phyloP scores from a whole-genome alignment of 2,329 filamentous ascomycete genomes.

The Colletotrichum musicola region DNA sequence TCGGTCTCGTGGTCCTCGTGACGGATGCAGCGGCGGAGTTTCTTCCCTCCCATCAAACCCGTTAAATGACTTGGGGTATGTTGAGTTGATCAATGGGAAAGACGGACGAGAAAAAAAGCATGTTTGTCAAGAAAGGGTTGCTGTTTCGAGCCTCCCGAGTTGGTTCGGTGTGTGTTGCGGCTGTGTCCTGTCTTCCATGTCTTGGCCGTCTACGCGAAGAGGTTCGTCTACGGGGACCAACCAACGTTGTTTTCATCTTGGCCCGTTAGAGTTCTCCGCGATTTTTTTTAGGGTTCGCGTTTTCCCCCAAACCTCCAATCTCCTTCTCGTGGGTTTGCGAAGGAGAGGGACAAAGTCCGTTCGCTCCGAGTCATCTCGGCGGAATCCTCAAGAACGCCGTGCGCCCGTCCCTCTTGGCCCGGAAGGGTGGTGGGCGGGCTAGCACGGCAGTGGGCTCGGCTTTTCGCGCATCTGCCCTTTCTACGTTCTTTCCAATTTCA shows the following conservation, averaged over 20 bases:
- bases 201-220: background rate
- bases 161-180: background rate
- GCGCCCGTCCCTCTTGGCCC: background rate
- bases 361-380: conserved; percentile 10
- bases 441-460: background rate
- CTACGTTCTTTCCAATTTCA: background rate
- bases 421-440: background rate
- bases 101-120: background rate
- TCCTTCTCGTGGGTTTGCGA: background rate
- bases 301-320: background rate
- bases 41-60: background rate
- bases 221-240: background rate
- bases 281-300: conserved; percentile 3
- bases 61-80: background rate
- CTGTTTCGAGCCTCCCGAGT: background rate
- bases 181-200: too few relatives aligned
- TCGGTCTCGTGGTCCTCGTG: background rate
- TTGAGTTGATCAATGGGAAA: too few relatives aligned
- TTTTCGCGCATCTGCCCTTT: background rate
- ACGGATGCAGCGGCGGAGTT: conserved; percentile 9
- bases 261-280: conserved; percentile 9
- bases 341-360: background rate
- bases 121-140: background rate
- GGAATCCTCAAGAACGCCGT: conserved; percentile 1
- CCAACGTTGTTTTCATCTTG: background rate